Evolutionary conservation across 176 grass and related monocot species (phyloP).

Genomic region (Bromus sterilis): DNA sequence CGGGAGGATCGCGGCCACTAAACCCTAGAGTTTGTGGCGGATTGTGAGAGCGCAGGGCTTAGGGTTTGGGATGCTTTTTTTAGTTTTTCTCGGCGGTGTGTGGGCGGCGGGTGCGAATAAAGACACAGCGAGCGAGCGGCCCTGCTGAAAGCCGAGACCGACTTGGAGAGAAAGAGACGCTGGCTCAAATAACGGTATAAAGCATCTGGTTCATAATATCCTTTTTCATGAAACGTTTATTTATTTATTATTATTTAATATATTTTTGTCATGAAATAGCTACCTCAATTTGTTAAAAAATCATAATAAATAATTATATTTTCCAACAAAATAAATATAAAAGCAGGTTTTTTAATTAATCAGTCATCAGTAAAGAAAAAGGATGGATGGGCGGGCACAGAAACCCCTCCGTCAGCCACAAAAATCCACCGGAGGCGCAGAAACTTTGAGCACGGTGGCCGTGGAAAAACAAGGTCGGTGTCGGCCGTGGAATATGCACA

Average conservation of each 20-base stretch:
- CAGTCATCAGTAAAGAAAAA: too few relatives aligned
- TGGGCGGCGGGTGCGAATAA: constrained; percentile 25
- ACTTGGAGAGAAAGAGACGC: constrained; percentile 16
- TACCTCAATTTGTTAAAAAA: too few relatives aligned
- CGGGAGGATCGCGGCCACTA: constrained; percentile 26
- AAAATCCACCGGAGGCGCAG: not conserved
- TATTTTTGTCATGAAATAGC: too few relatives aligned
- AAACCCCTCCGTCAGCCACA: too few relatives aligned
- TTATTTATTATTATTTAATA: too few relatives aligned
- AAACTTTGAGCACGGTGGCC: not conserved
- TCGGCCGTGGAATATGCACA: constrained; percentile 8
- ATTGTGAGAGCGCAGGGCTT: not conserved
- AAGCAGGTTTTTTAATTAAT: too few relatives aligned
- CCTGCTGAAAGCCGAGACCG: constrained; percentile 5
- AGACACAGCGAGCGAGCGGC: not conserved
- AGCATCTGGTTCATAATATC: not conserved
- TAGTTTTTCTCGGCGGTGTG: not conserved
- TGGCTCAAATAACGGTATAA: not conserved
- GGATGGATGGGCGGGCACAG: too few relatives aligned
- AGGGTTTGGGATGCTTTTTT: constrained; percentile 23
- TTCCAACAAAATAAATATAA: too few relatives aligned
- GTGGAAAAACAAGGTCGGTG: not conserved
- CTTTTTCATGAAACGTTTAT: too few relatives aligned
- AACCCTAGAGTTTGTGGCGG: constrained; percentile 35
- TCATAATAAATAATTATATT: too few relatives aligned